Evolutionary conservation across 176 grass and related monocot genomes (phyloP), one percentile per base, ranked within the genome.

Genomic region (Oryza officinalis): DNA sequence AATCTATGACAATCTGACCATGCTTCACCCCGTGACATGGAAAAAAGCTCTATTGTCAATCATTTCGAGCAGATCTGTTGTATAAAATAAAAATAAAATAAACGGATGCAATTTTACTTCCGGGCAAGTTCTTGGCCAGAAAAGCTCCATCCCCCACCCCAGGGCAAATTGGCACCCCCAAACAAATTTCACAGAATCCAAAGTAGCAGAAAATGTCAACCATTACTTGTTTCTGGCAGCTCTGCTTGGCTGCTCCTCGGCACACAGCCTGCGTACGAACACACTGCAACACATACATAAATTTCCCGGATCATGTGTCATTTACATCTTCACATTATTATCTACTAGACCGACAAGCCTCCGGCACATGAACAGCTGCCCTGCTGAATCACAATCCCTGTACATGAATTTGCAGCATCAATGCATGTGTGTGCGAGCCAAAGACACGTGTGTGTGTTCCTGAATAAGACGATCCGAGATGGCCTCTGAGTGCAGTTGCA

Each of bases 401-500:
- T 15, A 46, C 10, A 12, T 73, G 20, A n/a, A 57, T 57, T 22
- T 57, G 70, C 47, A 50, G 63, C 43, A 50, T 50, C 43, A 27
- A 83, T 41, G 17, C 27, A 28, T 70, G 59, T 32, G 30, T 10
- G 38, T 27, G 26, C 50, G 71, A 50, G 2, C 18, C 49, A 57
- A 57, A 27, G 12, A 38, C 74, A 54, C 46, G 31, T 30, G 74
- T 15, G 31, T 11, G 73, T 33, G 57, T 63, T 64, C 20, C 54
- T 65, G 57, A 74, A 83, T 47, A 65, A 65, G 80, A 74, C 54
- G 69, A 73, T 9, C 38, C 69, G 23, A 10, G 61, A 11, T 43
- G 18, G 80, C 67, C 44, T 70, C 7, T 59, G 54, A n/a, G 8
- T 41, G 79, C 20, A 59, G 32, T 72, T 82, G 35, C 17, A 22